These are phyloP conservation scores for Leucocoprinus birnbaumii DNA, from an alignment of 768 basidiomycete species.

Conservation along the genomic window DNA sequence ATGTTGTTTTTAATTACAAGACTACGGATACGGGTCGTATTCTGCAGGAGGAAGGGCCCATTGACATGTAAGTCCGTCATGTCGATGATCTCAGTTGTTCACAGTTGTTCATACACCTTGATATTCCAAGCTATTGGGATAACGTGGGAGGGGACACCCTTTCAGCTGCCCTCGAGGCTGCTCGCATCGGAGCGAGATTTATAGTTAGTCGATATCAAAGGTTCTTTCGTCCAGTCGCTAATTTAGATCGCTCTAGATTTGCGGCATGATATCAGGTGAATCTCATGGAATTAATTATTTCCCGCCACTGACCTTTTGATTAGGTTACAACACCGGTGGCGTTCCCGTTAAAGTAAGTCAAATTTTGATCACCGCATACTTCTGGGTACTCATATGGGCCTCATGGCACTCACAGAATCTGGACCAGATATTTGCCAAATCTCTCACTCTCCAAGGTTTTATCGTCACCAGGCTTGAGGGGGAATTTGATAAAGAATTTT, in stretches of 20 bases:
- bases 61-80: slow-evolving; percentile 40
- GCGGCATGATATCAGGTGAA: slow-evolving; percentile 4
- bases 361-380: background rate
- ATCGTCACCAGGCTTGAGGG: slow-evolving; percentile 25
- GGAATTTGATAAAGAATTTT: slow-evolving; percentile 33
- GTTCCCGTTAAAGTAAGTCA: background rate
- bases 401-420: slow-evolving; percentile 30
- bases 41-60: slow-evolving; percentile 41
- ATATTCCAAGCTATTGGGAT: slow-evolving; percentile 25
- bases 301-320: background rate
- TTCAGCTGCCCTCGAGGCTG: slow-evolving; percentile 30
- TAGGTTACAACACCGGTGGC: slow-evolving; percentile 1
- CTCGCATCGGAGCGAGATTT: slow-evolving; percentile 38
- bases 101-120: background rate
- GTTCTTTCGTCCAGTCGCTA: background rate
- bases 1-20: slow-evolving; percentile 77
- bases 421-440: slow-evolving; percentile 34
- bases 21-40: slow-evolving; percentile 48
- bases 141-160: slow-evolving; percentile 48
- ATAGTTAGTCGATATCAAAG: slow-evolving; percentile 25
- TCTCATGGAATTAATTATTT: background rate
- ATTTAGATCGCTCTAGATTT: background rate
- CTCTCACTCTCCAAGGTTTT: slow-evolving; percentile 44
- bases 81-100: too few species aligned
- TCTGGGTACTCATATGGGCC: too few species aligned